Conservation (phyloP, 2,329 filamentous ascomycete species). For the Cordyceps pruinosa region DNA sequence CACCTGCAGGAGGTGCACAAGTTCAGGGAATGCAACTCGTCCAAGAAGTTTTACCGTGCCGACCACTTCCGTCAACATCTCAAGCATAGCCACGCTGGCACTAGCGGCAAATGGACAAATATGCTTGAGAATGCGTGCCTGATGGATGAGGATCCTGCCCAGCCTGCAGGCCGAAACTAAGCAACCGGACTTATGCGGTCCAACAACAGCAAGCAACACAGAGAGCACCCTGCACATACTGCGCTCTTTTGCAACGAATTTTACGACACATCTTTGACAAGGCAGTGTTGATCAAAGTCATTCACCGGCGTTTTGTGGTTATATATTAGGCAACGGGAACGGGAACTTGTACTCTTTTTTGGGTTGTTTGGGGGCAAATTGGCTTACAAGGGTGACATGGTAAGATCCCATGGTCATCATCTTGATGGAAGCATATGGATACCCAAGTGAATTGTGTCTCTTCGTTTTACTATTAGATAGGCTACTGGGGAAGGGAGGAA, state of each 20-base stretch:
- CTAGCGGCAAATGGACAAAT: constrained; percentile 98
- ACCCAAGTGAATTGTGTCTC: constrained; percentile 7
- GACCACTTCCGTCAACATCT: constrained; percentile 98
- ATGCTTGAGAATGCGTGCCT: constrained; percentile 96
- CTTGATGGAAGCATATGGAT: constrained; percentile 10
- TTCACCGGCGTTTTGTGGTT: constrained; percentile 7
- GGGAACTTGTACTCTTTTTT: neutral
- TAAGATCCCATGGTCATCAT: neutral
- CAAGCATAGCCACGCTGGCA: constrained; percentile 94
- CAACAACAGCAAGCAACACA: neutral
- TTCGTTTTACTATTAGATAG: constrained; percentile 7
- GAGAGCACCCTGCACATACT: constrained; percentile 1
- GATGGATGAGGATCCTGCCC: constrained; percentile 66
- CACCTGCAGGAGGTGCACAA: constrained; percentile 92
- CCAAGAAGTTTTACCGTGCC: constrained; percentile 95
- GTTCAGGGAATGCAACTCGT: constrained; percentile 94
- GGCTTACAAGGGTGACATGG: constrained; percentile 4
- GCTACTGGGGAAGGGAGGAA: neutral
- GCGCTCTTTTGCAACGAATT: constrained; percentile 7
- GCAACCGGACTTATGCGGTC: neutral
- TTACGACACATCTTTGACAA: constrained; percentile 11
- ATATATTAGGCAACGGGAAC: neutral
- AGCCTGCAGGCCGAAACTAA: neutral
- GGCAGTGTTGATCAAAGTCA: constrained; percentile 11
- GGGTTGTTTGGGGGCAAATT: constrained; percentile 3